These are phyloP conservation scores for Xylaria venustula DNA, from an alignment of 495 filamentous ascomycete species.

Conservation along the genomic window DNA sequence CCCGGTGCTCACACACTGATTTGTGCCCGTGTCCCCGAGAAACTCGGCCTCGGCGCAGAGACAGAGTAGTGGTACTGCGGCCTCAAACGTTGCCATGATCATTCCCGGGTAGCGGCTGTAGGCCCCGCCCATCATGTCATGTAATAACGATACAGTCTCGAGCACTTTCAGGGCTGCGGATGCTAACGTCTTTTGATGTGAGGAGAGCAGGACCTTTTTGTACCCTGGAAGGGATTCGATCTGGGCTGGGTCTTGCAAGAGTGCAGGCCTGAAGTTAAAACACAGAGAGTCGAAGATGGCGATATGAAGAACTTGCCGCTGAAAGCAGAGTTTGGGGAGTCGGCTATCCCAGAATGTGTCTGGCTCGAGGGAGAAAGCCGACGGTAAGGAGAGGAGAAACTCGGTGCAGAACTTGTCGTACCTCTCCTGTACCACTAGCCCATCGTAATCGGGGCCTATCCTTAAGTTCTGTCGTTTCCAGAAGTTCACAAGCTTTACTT, in stretches of 20 bases:
- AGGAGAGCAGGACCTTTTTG: slow-evolving; percentile 18
- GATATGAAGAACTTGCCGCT: slow-evolving; percentile 28
- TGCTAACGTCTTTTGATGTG: slow-evolving; percentile 22
- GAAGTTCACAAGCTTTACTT: slow-evolving; percentile 22
- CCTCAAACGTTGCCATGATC: slow-evolving; percentile 27
- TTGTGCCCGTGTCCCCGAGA: not conserved
- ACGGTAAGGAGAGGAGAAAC: slow-evolving; percentile 20
- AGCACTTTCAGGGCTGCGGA: slow-evolving; percentile 15
- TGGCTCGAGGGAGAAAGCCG: slow-evolving; percentile 23
- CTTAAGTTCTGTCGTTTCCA: slow-evolving; percentile 14
- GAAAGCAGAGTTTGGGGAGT: slow-evolving; percentile 20
- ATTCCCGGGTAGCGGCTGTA: slow-evolving; percentile 21
- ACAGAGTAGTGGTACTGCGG: slow-evolving; percentile 6
- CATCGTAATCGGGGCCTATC: slow-evolving; percentile 14
- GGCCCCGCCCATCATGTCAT: slow-evolving; percentile 19
- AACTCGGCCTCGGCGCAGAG: not conserved
- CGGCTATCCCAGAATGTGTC: slow-evolving; percentile 23
- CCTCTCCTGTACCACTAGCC: slow-evolving; percentile 16
- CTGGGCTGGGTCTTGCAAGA: slow-evolving; percentile 11
- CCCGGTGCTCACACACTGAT: not conserved
- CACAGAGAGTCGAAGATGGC: slow-evolving; percentile 29
- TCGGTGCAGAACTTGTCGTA: slow-evolving; percentile 27
- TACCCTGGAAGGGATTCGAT: slow-evolving; percentile 14
- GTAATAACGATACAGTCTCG: slow-evolving; percentile 13
- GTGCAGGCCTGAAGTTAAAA: slow-evolving; percentile 25